Conservation (phyloP, 208 protist genomes). For the Acanthamoeba lenticulata region DNA sequence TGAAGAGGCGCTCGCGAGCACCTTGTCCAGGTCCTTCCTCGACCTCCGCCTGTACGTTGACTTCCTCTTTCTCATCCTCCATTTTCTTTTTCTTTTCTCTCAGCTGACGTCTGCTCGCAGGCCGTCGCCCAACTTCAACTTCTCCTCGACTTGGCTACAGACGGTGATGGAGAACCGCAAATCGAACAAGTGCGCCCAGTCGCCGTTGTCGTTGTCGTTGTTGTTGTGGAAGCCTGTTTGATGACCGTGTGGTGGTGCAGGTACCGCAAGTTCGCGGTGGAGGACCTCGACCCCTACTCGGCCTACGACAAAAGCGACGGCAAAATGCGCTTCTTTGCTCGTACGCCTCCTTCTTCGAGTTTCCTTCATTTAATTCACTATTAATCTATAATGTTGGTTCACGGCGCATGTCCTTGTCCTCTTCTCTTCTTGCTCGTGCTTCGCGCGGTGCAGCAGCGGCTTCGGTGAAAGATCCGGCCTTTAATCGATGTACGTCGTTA, state of each 20-base stretch:
- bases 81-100: background rate
- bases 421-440: no score
- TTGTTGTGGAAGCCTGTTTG: background rate
- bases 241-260: no score
- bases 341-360: no score
- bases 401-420: background rate
- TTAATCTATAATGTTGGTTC: background rate
- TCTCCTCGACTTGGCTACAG: background rate
- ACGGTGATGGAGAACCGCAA: slow-evolving; percentile 33
- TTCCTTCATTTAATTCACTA: no score
- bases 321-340: slow-evolving; percentile 34
- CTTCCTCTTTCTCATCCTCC: background rate
- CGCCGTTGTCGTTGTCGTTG: background rate
- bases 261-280: background rate
- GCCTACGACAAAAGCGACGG: background rate
- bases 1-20: background rate
- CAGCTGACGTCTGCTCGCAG: background rate
- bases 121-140: background rate
- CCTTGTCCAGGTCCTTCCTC: background rate
- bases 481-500: slow-evolving; percentile 10
- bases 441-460: background rate
- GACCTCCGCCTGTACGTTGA: slow-evolving; percentile 3
- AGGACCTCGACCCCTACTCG: background rate
- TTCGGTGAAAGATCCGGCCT: background rate
- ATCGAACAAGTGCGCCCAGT: slow-evolving; percentile 28